Percentiles rank a stretch among this genome's conserved stretches.
These are phyloP conservation scores for Clohesyomyces aquaticus DNA, from an alignment of 495 filamentous ascomycete species.

Conservation along the genomic window DNA sequence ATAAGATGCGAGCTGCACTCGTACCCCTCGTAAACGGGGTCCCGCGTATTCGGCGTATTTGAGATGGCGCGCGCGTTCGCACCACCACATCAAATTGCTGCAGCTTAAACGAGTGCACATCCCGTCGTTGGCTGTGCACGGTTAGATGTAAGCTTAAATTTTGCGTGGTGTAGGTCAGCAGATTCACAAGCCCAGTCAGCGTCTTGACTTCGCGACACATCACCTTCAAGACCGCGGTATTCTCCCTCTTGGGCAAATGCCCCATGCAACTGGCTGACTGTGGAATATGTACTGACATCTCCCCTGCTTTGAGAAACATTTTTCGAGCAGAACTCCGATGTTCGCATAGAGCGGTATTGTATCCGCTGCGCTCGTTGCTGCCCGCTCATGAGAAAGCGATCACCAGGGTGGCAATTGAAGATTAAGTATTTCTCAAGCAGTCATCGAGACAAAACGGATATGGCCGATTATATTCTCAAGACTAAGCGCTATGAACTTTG, in stretches of 20 bases:
- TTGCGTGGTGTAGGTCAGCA: constrained; percentile 33
- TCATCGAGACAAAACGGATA: no score
- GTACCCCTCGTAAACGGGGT: constrained; percentile 20
- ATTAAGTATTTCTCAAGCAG: no score
- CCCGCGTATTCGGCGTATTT: constrained; percentile 3
- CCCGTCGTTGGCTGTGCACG: neutral
- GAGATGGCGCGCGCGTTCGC: neutral
- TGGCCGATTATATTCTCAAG: no score
- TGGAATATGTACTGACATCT: neutral
- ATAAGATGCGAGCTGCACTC: constrained; percentile 22
- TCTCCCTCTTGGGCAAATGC: constrained; percentile 10
- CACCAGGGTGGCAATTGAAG: no score
- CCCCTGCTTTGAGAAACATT: neutral
- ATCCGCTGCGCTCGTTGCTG: no score
- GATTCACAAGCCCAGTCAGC: constrained; percentile 20
- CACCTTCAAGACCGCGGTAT: constrained; percentile 7
- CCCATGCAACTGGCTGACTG: constrained; percentile 11
- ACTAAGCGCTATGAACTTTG: no score
- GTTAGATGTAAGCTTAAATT: constrained; percentile 14
- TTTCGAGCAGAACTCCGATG: no score
- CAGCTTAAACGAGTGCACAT: neutral
- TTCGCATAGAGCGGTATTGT: no score
- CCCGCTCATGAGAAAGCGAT: no score
- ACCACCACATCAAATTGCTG: neutral
- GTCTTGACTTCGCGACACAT: neutral